Percentiles rank a stretch among this genome's conserved stretches.
Evolutionary conservation across 768 basidiomycete species (phyloP).

Genomic region (Coprinopsis strossmayeri): DNA sequence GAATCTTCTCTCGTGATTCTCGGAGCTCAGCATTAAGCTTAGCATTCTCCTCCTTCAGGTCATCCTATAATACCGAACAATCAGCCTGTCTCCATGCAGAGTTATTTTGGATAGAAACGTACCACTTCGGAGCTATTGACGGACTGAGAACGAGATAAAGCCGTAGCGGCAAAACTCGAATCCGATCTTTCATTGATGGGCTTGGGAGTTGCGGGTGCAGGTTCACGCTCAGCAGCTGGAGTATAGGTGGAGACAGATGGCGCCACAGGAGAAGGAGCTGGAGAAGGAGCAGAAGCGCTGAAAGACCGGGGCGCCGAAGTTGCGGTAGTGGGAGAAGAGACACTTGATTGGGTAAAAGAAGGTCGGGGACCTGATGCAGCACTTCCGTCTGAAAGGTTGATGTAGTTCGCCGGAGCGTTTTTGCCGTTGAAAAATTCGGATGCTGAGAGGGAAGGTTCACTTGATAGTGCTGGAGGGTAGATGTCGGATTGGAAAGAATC

Average conservation of each 20-base stretch:
- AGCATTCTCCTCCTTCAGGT: conserved; percentile 51
- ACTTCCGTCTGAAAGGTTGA: conserved; percentile 71
- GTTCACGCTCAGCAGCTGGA: conserved; percentile 6
- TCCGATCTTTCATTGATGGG: background rate
- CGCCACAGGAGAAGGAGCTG: conserved; percentile 13
- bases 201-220: conserved; percentile 1
- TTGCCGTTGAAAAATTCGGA: conserved; percentile 88
- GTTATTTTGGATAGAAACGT: background rate
- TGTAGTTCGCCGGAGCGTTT: conserved; percentile 65
- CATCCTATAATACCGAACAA: conserved; percentile 10
- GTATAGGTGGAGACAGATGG: background rate
- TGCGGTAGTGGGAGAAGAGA: conserved; percentile 23
- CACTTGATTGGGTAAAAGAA: conserved; percentile 20
- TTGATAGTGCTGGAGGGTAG: conserved; percentile 85
- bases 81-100: background rate
- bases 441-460: conserved; percentile 73
- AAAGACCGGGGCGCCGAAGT: conserved; percentile 28
- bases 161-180: background rate
- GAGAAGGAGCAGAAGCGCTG: conserved; percentile 18
- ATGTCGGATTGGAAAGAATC: conserved; percentile 98
- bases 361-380: conserved; percentile 23
- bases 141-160: conserved; percentile 16
- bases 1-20: conserved; percentile 75
- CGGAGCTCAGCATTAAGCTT: conserved; percentile 61
- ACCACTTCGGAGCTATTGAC: conserved; percentile 4